A percentile compares a stretch with the other conserved stretches of the same genome.
Evolutionary conservation across 441 rosid species (phyloP).

Genomic region (Mallotus repandus): DNA sequence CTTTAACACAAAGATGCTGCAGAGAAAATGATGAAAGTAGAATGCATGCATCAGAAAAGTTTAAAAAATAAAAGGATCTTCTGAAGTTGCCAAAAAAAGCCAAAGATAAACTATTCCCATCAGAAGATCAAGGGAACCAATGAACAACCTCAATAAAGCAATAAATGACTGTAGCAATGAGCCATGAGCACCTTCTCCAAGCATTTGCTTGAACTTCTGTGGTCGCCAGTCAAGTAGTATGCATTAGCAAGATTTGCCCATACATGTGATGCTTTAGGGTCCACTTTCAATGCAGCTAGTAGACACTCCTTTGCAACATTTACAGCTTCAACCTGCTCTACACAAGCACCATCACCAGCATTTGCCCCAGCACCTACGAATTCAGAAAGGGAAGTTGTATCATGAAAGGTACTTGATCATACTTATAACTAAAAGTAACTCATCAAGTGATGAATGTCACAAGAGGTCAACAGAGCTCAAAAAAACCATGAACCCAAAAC

Average conservation of each 20-base stretch:
- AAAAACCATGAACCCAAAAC: constrained; percentile 13
- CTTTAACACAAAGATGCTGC: constrained; percentile 5
- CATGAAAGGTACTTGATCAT: constrained; percentile 1
- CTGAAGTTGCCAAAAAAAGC: constrained; percentile 17
- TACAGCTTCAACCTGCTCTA: constrained; percentile 55
- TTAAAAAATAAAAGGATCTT: not conserved
- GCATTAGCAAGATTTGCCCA: constrained; percentile 93
- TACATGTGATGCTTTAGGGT: constrained; percentile 78
- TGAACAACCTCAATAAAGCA: constrained; percentile 54
- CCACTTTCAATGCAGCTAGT: constrained; percentile 69
- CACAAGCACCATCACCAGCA: constrained; percentile 57
- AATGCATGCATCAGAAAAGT: constrained; percentile 1
- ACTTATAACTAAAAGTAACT: constrained; percentile 1
- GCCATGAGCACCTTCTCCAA: constrained; percentile 96
- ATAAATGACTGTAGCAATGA: constrained; percentile 46
- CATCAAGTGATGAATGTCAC: not conserved
- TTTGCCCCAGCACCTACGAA: constrained; percentile 82
- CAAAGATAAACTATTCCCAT: not conserved
- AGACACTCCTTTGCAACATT: constrained; percentile 85
- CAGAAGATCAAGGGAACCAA: constrained; percentile 35
- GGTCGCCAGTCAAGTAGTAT: constrained; percentile 68
- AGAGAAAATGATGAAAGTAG: constrained; percentile 1
- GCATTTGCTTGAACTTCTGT: constrained; percentile 85
- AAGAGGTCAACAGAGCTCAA: constrained; percentile 3
- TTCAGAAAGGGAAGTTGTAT: constrained; percentile 16